A percentile compares a stretch with the other conserved stretches of the same genome.
phyloP scores from a whole-genome alignment of 179 eudicot species.

The Silene noctiflora region DNA sequence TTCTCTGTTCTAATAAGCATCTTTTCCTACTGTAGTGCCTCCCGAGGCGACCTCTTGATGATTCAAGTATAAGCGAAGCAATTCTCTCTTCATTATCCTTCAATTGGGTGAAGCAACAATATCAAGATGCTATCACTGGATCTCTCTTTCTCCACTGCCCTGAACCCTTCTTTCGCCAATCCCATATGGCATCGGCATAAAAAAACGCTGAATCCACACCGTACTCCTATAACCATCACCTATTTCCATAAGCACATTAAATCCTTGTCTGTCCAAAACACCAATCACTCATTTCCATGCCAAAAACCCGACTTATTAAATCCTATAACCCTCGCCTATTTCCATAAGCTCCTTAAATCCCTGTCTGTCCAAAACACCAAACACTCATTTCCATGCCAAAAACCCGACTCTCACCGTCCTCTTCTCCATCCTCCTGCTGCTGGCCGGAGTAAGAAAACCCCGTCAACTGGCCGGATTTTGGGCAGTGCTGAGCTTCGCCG shows the following conservation, averaged over 20 bases:
- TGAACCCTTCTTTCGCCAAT: conserved; percentile 39
- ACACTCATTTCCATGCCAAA: conserved; percentile 13
- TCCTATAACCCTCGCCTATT: conserved; percentile 23
- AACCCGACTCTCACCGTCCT: conserved; percentile 25
- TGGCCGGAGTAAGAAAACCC: conserved; percentile 74
- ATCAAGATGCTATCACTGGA: conserved; percentile 39
- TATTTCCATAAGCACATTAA: conserved; percentile 19
- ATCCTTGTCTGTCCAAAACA: conserved; percentile 20
- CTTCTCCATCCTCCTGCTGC: conserved; percentile 54
- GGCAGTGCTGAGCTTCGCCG: conserved; percentile 76
- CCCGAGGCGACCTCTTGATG: not conserved
- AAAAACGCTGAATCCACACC: conserved; percentile 35
- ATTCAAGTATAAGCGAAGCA: conserved; percentile 1
- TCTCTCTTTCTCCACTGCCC: conserved; percentile 45
- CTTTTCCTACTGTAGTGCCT: not conserved
- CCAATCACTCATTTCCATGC: conserved; percentile 13
- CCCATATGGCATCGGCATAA: conserved; percentile 35
- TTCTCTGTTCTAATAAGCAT: not conserved
- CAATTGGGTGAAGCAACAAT: not conserved
- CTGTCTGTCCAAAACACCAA: conserved; percentile 20
- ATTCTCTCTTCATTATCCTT: not conserved
- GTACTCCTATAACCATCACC: conserved; percentile 21
- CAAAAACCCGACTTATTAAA: conserved; percentile 26
- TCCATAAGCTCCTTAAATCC: conserved; percentile 18
- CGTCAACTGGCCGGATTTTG: conserved; percentile 55